phyloP scores from a whole-genome alignment of 495 filamentous ascomycete genomes.

The Eremomyces bilateralis region DNA sequence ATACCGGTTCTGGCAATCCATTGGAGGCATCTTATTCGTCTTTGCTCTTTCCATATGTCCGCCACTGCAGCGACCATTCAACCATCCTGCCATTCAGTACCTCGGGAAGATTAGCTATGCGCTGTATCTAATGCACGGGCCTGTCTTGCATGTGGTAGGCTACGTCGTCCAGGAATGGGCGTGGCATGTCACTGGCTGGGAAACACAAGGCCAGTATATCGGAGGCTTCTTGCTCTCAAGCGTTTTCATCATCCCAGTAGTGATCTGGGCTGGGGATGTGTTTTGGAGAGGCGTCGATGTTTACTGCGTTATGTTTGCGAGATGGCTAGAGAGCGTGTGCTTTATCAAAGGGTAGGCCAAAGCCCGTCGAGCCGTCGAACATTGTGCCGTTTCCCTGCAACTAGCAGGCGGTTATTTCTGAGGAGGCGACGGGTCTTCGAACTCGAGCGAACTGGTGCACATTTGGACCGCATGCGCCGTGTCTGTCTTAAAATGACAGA shows the following conservation, averaged over 20 bases:
- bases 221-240: conserved; percentile 29
- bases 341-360: no score
- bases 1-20: conserved; percentile 1
- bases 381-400: no score
- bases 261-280: conserved; percentile 34
- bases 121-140: conserved; percentile 31
- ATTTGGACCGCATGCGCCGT: no score
- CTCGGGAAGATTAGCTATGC: conserved; percentile 29
- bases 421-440: no score
- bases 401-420: no score
- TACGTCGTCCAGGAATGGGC: conserved; percentile 24
- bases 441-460: no score
- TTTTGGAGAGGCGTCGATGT: conserved; percentile 36
- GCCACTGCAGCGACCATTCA: conserved; percentile 6
- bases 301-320: conserved; percentile 33
- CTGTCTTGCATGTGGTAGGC: conserved; percentile 24
- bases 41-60: conserved; percentile 2
- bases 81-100: conserved; percentile 17
- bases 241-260: conserved; percentile 26
- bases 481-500: no score
- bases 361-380: no score
- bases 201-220: conserved; percentile 29
- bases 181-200: conserved; percentile 30
- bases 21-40: conserved; percentile 6
- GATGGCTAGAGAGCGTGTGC: conserved; percentile 26